phyloP scores from a whole-genome alignment of 345 rosid species.

The Eucalyptus virginea region DNA sequence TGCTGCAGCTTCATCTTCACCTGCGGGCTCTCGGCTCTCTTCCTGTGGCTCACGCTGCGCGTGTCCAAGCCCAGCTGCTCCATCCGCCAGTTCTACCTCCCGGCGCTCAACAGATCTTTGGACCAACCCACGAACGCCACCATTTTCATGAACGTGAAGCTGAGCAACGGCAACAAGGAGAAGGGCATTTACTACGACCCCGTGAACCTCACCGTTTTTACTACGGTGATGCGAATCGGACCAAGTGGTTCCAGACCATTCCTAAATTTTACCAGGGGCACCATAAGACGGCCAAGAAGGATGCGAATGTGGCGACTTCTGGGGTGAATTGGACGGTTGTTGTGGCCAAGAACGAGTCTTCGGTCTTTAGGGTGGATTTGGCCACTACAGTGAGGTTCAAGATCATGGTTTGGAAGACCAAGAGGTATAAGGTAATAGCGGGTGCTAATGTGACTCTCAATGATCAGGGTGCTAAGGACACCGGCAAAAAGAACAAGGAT shows the following conservation, averaged over 20 bases:
- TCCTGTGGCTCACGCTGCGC: slow-evolving; percentile 73
- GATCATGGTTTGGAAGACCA: slow-evolving; percentile 49
- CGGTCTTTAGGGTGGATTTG: slow-evolving; percentile 52
- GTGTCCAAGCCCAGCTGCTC: slow-evolving; percentile 42
- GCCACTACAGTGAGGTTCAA: slow-evolving; percentile 52
- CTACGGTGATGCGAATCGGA: neutral
- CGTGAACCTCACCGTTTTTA: slow-evolving; percentile 24
- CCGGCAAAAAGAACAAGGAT: neutral
- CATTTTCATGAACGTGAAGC: slow-evolving; percentile 29
- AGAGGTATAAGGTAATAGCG: slow-evolving; percentile 26
- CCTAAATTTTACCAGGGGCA: slow-evolving; percentile 46
- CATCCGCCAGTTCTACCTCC: slow-evolving; percentile 33
- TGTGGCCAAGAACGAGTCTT: slow-evolving; percentile 15
- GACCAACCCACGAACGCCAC: slow-evolving; percentile 7
- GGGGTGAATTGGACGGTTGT: slow-evolving; percentile 11
- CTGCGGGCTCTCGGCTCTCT: slow-evolving; percentile 47
- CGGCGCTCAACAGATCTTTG: slow-evolving; percentile 40
- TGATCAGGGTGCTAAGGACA: slow-evolving; percentile 7
- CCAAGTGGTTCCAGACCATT: slow-evolving; percentile 1
- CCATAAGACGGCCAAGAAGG: slow-evolving; percentile 49
- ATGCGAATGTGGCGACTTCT: neutral
- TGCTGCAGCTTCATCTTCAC: slow-evolving; percentile 48
- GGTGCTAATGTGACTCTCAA: slow-evolving; percentile 40
- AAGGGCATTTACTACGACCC: slow-evolving; percentile 61
- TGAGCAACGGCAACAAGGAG: slow-evolving; percentile 55